A percentile compares a stretch with the other conserved stretches of the same genome.
phyloP scores from a whole-genome alignment of 495 filamentous ascomycete species.

The Penicillium coprophilum region DNA sequence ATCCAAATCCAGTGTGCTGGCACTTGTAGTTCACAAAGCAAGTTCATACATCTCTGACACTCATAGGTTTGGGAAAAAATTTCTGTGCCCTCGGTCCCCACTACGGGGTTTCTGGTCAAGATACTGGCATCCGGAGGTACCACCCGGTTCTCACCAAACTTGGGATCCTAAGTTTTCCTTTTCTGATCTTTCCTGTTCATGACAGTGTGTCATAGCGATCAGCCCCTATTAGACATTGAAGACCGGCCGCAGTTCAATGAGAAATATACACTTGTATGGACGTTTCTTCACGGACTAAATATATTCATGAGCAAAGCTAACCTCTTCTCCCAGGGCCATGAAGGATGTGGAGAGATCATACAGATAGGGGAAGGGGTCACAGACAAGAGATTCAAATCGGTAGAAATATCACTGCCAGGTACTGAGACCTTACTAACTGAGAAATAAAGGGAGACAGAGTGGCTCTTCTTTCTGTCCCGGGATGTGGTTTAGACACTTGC shows the following conservation, averaged over 20 bases:
- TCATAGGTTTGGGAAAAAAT: conserved; percentile 22
- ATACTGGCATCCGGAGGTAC: conserved; percentile 24
- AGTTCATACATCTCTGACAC: neutral
- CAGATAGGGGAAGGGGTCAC: conserved; percentile 16
- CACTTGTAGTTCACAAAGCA: neutral
- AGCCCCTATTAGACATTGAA: conserved; percentile 23
- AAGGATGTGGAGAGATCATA: conserved; percentile 28
- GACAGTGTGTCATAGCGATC: conserved; percentile 26
- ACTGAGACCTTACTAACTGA: neutral
- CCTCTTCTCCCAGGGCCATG: conserved; percentile 18
- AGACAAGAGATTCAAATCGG: conserved; percentile 15
- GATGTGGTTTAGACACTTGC: conserved; percentile 20
- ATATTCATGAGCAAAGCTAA: neutral
- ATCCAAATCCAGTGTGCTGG: conserved; percentile 14
- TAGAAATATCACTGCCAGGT: neutral
- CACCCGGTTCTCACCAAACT: neutral
- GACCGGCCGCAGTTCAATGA: conserved; percentile 25
- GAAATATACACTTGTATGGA: conserved; percentile 22
- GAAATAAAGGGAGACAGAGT: conserved; percentile 13
- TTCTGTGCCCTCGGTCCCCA: conserved; percentile 15
- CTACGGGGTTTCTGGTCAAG: conserved; percentile 18
- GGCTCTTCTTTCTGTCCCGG: conserved; percentile 23
- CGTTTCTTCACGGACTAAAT: neutral
- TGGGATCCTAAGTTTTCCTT: neutral
- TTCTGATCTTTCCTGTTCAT: neutral